Base-by-base conservation (phyloP, 257 asterid species). In the Penstemon eatonii region DNA sequence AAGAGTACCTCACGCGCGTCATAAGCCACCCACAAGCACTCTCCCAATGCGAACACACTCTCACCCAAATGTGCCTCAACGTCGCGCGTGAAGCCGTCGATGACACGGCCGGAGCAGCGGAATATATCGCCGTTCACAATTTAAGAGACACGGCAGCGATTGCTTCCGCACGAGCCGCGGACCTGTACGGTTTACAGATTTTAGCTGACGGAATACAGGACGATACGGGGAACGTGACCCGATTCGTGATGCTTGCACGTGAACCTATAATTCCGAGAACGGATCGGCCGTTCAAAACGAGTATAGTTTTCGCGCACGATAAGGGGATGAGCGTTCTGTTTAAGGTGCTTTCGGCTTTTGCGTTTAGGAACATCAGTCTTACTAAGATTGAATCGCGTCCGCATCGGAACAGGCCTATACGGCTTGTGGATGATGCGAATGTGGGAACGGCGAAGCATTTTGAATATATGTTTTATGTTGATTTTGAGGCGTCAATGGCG, bases 351-450 rank as follows among this genome's bases (percentile, higher is more conserved):
- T 85, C 95, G 52, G 96, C 98, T 13, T 92, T 89, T 53, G 96
- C 96, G 0, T 87, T 92, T 65, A 75, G 98, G 11, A 82, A 92
- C 76, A 92, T 92, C 53, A 80, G 83, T 64, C 57, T 92, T 47
- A 89, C 96, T 2, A 92, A 92, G 80, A 92, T 92, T 49, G 98
- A 92, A 78, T 89, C 96, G 45, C 78, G 98, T 56, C 98, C 96
- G 8, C 89, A 87, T 61, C 81, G 91, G 33, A 80, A 70, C 57
- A 70, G 89, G 9, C 94, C 97, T 4, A 83, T 90, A 18, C 55
- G 95, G 51, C 15, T 84, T 56, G 89, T 79, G 4, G 95, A 82
- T 62, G 95, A 81, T 55, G 89, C 82, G 0, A 76, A 75, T 46
- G 82, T 65, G 8, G 97, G 96, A 6, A 85, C 85, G 18, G 91